Percentiles rank a stretch among this genome's conserved stretches.
These are phyloP conservation scores for Ceratobasidium sp. DNA, from an alignment of 1,284 basidiomycete species.

Conservation along the genomic window DNA sequence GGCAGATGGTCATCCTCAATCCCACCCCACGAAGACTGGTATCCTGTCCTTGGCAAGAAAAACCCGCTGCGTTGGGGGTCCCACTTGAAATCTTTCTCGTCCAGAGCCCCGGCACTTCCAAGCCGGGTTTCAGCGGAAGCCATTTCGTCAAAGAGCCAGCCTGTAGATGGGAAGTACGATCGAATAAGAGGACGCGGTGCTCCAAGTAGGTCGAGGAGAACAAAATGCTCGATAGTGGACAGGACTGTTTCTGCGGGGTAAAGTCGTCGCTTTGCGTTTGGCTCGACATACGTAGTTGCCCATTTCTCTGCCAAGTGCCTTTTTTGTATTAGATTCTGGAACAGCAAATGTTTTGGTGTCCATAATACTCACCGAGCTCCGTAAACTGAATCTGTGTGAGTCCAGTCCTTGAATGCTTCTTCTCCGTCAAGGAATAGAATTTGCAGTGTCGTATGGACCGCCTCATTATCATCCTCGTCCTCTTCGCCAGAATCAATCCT, in stretches of 20 bases:
- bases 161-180: slow-evolving; percentile 87
- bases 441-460: slow-evolving; percentile 86
- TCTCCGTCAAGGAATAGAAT: slow-evolving; percentile 99
- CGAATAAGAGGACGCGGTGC: slow-evolving; percentile 74
- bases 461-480: slow-evolving; percentile 74
- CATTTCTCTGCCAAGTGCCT: slow-evolving; percentile 89
- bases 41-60: slow-evolving; percentile 64
- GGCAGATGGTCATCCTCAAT: slow-evolving; percentile 97
- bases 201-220: slow-evolving; percentile 90
- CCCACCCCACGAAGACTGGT: slow-evolving; percentile 62
- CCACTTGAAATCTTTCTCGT: slow-evolving; percentile 57
- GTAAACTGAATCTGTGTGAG: slow-evolving; percentile 89
- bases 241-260: slow-evolving; percentile 69
- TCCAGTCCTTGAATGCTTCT: slow-evolving; percentile 95
- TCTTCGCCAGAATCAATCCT: slow-evolving; percentile 64
- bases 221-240: slow-evolving; percentile 85
- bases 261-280: slow-evolving; percentile 67
- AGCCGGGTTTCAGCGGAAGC: slow-evolving; percentile 73
- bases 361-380: slow-evolving; percentile 75
- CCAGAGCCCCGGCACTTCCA: slow-evolving; percentile 66
- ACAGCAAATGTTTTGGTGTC: neutral
- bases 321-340: slow-evolving; percentile 19
- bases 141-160: slow-evolving; percentile 88
- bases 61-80: slow-evolving; percentile 59
- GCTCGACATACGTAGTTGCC: slow-evolving; percentile 72